Conservation (phyloP, 805 yeast species). For the Saturnispora bothae region DNA sequence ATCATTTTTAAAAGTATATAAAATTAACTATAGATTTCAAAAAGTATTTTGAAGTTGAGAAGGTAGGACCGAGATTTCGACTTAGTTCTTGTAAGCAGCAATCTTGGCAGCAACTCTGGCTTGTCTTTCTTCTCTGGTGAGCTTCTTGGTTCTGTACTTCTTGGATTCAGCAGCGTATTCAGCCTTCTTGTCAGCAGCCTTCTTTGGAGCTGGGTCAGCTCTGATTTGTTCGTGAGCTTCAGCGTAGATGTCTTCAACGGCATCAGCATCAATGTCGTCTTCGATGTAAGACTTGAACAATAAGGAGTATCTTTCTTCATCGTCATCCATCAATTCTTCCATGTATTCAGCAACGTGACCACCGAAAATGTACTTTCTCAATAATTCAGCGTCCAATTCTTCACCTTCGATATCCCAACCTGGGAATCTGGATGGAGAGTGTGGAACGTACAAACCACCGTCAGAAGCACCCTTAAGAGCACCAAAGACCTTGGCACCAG, state of each 20-base stretch:
- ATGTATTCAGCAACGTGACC: slow-evolving; percentile 99
- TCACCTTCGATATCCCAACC: slow-evolving; percentile 99
- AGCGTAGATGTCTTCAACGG: slow-evolving; percentile 87
- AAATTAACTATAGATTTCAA: neutral
- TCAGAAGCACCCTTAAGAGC: slow-evolving; percentile 99
- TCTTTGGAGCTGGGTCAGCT: slow-evolving; percentile 87
- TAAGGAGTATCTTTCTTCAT: slow-evolving; percentile 97
- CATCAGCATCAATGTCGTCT: slow-evolving; percentile 96
- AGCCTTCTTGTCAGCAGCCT: slow-evolving; percentile 87
- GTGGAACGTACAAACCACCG: slow-evolving; percentile 99
- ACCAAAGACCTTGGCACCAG: slow-evolving; percentile 99
- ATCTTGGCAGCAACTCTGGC: slow-evolving; percentile 89
- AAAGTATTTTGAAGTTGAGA: neutral
- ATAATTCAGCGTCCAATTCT: slow-evolving; percentile 94
- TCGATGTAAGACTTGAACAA: slow-evolving; percentile 94
- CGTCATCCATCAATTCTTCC: slow-evolving; percentile 99
- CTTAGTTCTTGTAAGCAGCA: slow-evolving; percentile 66
- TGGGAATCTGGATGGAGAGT: slow-evolving; percentile 99
- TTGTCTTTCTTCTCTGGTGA: slow-evolving; percentile 84
- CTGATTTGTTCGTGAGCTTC: slow-evolving; percentile 95
- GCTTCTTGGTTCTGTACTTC: slow-evolving; percentile 82
- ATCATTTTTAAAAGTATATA: slow-evolving; percentile 1
- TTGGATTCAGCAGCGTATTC: slow-evolving; percentile 95
- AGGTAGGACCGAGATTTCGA: slow-evolving; percentile 19
- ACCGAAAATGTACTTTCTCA: slow-evolving; percentile 99